phyloP scores from a whole-genome alignment of 768 basidiomycete genomes.

The Boletus rubropictus region DNA sequence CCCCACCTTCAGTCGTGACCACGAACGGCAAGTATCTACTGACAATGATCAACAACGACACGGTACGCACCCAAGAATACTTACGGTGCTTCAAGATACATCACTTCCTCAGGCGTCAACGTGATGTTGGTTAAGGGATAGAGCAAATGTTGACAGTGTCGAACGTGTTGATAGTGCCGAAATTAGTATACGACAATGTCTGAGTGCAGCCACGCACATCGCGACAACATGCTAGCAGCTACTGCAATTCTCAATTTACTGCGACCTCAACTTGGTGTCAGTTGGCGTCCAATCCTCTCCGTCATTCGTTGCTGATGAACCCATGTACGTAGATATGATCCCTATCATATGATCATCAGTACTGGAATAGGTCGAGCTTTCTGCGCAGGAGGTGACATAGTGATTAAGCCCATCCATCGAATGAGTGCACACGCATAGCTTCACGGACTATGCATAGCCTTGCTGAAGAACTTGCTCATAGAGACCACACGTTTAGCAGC shows the following conservation, averaged over 20 bases:
- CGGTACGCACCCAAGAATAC: not conserved
- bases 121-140: slow-evolving; percentile 1
- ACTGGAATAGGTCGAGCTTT: slow-evolving; percentile 72
- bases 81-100: slow-evolving; percentile 25
- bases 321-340: slow-evolving; percentile 58
- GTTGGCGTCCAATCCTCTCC: slow-evolving; percentile 12
- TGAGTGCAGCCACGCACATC: too few species aligned
- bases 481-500: slow-evolving; percentile 53
- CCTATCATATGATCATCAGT: slow-evolving; percentile 68
- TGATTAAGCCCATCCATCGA: slow-evolving; percentile 46
- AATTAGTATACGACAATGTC: too few species aligned
- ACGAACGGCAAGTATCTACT: slow-evolving; percentile 17
- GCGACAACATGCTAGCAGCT: slow-evolving; percentile 26
- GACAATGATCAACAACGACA: slow-evolving; percentile 1
- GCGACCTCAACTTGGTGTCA: slow-evolving; percentile 69
- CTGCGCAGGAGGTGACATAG: slow-evolving; percentile 94
- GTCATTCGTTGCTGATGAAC: slow-evolving; percentile 5
- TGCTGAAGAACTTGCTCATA: slow-evolving; percentile 46
- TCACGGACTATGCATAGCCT: slow-evolving; percentile 40
- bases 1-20: slow-evolving; percentile 6
- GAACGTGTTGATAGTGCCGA: too few species aligned
- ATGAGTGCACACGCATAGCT: slow-evolving; percentile 1
- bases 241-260: slow-evolving; percentile 41
- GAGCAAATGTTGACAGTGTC: too few species aligned
- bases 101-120: slow-evolving; percentile 24